Percentiles rank a stretch among this genome's conserved stretches.
These are phyloP conservation scores for Pinus taeda DNA, from an alignment of 75 land plant genomes.

Conservation along the genomic window DNA sequence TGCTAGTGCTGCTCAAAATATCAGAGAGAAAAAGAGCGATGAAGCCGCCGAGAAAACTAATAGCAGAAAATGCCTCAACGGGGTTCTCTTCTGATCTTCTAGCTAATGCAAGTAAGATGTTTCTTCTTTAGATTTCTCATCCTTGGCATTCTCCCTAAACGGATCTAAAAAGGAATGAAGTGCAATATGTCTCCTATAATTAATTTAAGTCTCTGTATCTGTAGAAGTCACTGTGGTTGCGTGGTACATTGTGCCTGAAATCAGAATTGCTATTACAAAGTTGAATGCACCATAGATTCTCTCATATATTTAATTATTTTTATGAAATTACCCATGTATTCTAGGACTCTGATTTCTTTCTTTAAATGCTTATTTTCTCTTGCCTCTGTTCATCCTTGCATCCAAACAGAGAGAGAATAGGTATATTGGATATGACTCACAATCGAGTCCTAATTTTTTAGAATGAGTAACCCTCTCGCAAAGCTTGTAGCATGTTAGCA, in stretches of 20 bases:
- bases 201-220: neutral
- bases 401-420: neutral
- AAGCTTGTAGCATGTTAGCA: neutral
- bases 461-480: neutral
- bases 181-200: neutral
- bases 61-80: constrained; percentile 37
- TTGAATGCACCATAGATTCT: neutral
- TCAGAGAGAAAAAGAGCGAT: constrained; percentile 10
- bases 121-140: constrained; percentile 1
- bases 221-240: neutral
- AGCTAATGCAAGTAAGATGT: constrained; percentile 76
- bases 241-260: neutral
- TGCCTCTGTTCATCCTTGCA: neutral
- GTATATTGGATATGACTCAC: neutral
- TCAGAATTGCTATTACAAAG: neutral
- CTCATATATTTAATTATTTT: neutral
- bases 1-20: constrained; percentile 23
- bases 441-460: neutral
- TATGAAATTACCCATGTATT: neutral
- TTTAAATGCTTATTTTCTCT: neutral
- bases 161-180: neutral
- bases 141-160: neutral
- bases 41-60: constrained; percentile 30
- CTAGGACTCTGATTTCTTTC: neutral
- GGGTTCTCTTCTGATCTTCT: constrained; percentile 64